Evolutionary conservation across 192 early-diverging fungal species (phyloP).

Genomic region (Backusella circina): DNA sequence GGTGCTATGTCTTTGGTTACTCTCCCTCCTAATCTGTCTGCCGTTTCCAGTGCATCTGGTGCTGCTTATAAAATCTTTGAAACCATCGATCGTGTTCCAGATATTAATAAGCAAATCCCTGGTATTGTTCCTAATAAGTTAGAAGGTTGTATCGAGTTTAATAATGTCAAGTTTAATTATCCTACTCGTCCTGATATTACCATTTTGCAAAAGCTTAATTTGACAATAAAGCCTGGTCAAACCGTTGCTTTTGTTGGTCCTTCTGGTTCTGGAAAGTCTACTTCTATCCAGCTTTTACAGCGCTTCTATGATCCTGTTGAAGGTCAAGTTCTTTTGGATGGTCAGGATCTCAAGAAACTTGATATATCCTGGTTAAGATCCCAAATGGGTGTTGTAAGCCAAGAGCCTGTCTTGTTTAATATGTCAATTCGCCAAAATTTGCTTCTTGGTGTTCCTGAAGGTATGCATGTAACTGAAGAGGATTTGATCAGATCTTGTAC

Average conservation of each 20-base stretch:
- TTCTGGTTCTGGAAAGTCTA: constrained; percentile 85
- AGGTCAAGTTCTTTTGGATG: constrained; percentile 68
- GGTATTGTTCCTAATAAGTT: constrained; percentile 46
- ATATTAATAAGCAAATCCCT: constrained; percentile 45
- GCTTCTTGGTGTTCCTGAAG: constrained; percentile 51
- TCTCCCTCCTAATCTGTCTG: constrained; percentile 65
- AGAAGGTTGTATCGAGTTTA: constrained; percentile 68
- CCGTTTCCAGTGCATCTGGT: constrained; percentile 70
- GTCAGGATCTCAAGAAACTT: constrained; percentile 63
- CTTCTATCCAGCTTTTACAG: constrained; percentile 80
- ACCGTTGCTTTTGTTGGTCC: constrained; percentile 85
- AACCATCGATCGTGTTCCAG: constrained; percentile 75
- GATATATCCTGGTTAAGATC: constrained; percentile 79
- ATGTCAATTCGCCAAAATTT: constrained; percentile 76
- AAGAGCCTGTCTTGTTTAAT: constrained; percentile 88
- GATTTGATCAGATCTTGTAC: constrained; percentile 63
- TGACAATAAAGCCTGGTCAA: constrained; percentile 68
- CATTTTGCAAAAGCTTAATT: constrained; percentile 67
- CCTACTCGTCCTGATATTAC: constrained; percentile 77
- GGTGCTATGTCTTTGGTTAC: constrained; percentile 65
- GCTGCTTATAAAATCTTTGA: constrained; percentile 77
- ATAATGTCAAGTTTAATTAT: constrained; percentile 78
- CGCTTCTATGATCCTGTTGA: constrained; percentile 75
- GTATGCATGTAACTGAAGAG: constrained; percentile 61
- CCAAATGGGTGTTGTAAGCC: constrained; percentile 83